Conservation (phyloP, 1,139 yeast species). For the Lodderomyces jiufengensis region DNA sequence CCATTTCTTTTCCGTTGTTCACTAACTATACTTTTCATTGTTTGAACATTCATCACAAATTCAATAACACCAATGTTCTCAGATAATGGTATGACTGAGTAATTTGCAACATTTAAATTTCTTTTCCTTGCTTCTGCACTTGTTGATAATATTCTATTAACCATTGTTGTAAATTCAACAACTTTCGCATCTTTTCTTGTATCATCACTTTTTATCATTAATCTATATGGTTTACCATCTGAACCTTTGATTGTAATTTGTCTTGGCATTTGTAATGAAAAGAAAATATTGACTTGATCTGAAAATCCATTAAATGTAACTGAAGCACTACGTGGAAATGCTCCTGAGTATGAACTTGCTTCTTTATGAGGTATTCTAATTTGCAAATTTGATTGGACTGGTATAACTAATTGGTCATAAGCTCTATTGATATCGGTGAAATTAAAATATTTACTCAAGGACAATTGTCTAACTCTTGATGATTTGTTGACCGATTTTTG, state of each 20-base stretch:
- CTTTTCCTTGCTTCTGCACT: slow-evolving; percentile 75
- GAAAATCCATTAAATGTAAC: slow-evolving; percentile 58
- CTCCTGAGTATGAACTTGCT: slow-evolving; percentile 38
- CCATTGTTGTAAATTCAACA: slow-evolving; percentile 87
- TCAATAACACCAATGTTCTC: slow-evolving; percentile 90
- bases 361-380: slow-evolving; percentile 56
- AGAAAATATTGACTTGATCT: slow-evolving; percentile 62
- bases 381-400: slow-evolving; percentile 72
- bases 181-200: slow-evolving; percentile 92
- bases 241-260: slow-evolving; percentile 74
- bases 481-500: slow-evolving; percentile 30
- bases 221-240: slow-evolving; percentile 65
- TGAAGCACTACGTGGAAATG: slow-evolving; percentile 52
- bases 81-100: slow-evolving; percentile 84
- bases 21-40: slow-evolving; percentile 68
- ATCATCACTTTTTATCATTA: slow-evolving; percentile 89
- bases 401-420: slow-evolving; percentile 68
- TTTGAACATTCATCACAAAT: slow-evolving; percentile 83
- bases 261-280: slow-evolving; percentile 85
- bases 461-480: slow-evolving; percentile 25
- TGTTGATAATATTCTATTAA: slow-evolving; percentile 65
- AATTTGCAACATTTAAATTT: slow-evolving; percentile 67
- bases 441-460: slow-evolving; percentile 40
- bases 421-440: slow-evolving; percentile 53
- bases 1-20: slow-evolving; percentile 42